Evolutionary conservation across 148 eudicot species (phyloP).

Genomic region (Chenopodium berlandieri): DNA sequence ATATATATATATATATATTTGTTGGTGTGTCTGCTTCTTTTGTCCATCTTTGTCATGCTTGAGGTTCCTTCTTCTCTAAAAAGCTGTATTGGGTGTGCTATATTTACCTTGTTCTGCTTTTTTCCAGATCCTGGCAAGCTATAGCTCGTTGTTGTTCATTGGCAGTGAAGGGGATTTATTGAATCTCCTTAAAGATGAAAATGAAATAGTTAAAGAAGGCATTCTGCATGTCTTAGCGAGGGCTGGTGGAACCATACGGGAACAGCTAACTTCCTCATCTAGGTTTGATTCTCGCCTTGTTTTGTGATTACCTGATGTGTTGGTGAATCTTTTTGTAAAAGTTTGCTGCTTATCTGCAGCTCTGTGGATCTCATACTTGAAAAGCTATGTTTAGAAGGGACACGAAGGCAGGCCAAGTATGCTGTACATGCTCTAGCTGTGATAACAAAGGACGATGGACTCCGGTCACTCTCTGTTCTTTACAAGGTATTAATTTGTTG

Average conservation of each 20-base stretch:
- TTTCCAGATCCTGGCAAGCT: slow-evolving; percentile 86
- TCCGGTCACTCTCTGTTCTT: slow-evolving; percentile 86
- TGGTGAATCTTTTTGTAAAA: slow-evolving; percentile 14
- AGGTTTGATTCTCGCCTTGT: slow-evolving; percentile 42
- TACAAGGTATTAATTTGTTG: slow-evolving; percentile 61
- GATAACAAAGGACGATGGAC: slow-evolving; percentile 95
- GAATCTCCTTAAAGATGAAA: slow-evolving; percentile 78
- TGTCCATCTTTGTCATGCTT: neutral
- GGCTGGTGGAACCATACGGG: slow-evolving; percentile 94
- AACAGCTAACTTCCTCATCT: slow-evolving; percentile 80
- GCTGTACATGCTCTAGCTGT: slow-evolving; percentile 98
- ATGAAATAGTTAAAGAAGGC: slow-evolving; percentile 90
- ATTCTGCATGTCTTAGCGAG: slow-evolving; percentile 87
- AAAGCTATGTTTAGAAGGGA: slow-evolving; percentile 89
- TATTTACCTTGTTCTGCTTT: slow-evolving; percentile 9
- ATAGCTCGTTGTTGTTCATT: slow-evolving; percentile 64
- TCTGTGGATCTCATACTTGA: slow-evolving; percentile 90
- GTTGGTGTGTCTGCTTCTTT: neutral
- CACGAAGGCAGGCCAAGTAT: slow-evolving; percentile 95
- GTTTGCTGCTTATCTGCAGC: slow-evolving; percentile 45
- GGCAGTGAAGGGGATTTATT: slow-evolving; percentile 88
- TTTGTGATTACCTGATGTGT: slow-evolving; percentile 5
- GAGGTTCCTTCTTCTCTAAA: neutral
- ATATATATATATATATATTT: too few relatives aligned
- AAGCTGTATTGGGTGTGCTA: neutral